phyloP scores from a whole-genome alignment of 352 stramenopile genomes.

The Aphanomyces cochlioides region DNA sequence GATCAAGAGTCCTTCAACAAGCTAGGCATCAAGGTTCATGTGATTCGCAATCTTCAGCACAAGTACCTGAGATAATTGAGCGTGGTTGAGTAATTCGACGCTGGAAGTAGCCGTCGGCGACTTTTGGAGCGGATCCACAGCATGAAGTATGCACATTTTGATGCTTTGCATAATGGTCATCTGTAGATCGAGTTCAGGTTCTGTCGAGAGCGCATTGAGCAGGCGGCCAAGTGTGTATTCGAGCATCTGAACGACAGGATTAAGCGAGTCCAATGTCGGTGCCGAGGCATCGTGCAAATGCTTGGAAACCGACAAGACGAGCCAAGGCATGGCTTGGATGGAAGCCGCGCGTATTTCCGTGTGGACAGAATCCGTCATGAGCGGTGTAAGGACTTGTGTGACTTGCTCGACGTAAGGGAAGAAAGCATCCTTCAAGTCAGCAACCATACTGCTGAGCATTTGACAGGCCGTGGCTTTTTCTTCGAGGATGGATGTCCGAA shows the following conservation, averaged over 20 bases:
- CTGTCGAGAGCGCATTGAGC: slow-evolving; percentile 69
- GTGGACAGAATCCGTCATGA: slow-evolving; percentile 82
- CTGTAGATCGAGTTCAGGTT: slow-evolving; percentile 80
- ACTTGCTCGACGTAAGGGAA: slow-evolving; percentile 85
- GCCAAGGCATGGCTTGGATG: slow-evolving; percentile 72
- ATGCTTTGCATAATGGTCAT: slow-evolving; percentile 86
- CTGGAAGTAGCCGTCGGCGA: slow-evolving; percentile 34
- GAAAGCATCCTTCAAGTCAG: slow-evolving; percentile 75
- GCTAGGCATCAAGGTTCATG: slow-evolving; percentile 33
- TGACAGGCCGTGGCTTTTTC: slow-evolving; percentile 83
- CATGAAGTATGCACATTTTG: slow-evolving; percentile 58
- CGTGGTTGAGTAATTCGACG: slow-evolving; percentile 58
- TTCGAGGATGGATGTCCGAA: slow-evolving; percentile 75
- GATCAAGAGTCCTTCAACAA: slow-evolving; percentile 68
- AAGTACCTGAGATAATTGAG: slow-evolving; percentile 41
- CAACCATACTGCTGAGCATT: slow-evolving; percentile 69
- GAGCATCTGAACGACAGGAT: slow-evolving; percentile 78
- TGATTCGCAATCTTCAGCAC: too few species aligned
- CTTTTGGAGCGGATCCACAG: slow-evolving; percentile 28
- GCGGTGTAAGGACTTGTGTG: slow-evolving; percentile 69
- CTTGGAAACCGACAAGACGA: slow-evolving; percentile 51
- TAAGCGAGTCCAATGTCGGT: slow-evolving; percentile 18
- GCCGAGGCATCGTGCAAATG: slow-evolving; percentile 5
- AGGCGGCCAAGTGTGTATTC: slow-evolving; percentile 78
- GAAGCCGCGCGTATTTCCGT: slow-evolving; percentile 77